Percentiles rank a stretch among this genome's conserved stretches.
phyloP scores from a whole-genome alignment of 2,329 filamentous ascomycete genomes.

The Ophioceras dolichostomum region DNA sequence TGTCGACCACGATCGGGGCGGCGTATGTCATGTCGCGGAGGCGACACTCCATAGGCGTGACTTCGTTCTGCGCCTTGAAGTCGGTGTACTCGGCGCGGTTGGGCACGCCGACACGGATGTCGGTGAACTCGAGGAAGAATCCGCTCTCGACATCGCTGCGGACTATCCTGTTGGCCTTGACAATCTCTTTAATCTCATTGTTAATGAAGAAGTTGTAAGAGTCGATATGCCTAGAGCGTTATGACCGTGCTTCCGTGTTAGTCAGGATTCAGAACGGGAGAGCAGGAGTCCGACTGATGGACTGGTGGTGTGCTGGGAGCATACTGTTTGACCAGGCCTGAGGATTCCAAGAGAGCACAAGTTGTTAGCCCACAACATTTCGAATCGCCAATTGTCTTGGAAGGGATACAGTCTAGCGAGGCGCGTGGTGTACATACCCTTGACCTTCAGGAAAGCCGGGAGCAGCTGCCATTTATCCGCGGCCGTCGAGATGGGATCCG shows the following conservation, averaged over 20 bases:
- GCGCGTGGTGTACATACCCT: slow-evolving; percentile 40
- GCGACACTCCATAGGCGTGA: slow-evolving; percentile 94
- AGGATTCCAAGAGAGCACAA: too few relatives aligned
- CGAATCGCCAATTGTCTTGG: slow-evolving; percentile 3
- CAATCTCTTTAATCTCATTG: slow-evolving; percentile 92
- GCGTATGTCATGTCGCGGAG: slow-evolving; percentile 97
- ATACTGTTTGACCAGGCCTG: slow-evolving; percentile 75
- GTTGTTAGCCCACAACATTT: neutral
- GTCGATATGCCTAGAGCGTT: slow-evolving; percentile 59
- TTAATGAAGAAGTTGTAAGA: slow-evolving; percentile 99
- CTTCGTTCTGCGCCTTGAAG: slow-evolving; percentile 54
- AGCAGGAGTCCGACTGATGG: too few relatives aligned
- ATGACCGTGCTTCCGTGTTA: slow-evolving; percentile 2
- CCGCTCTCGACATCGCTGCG: slow-evolving; percentile 85
- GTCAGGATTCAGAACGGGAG: neutral
- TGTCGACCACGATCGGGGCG: slow-evolving; percentile 85
- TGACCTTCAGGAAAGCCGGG: slow-evolving; percentile 96
- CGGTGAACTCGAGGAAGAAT: slow-evolving; percentile 87
- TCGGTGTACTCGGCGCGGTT: slow-evolving; percentile 67
- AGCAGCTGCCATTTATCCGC: slow-evolving; percentile 95
- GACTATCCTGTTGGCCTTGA: slow-evolving; percentile 79
- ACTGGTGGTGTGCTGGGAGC: slow-evolving; percentile 15
- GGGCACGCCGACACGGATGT: slow-evolving; percentile 77
- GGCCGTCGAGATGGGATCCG: slow-evolving; percentile 49
- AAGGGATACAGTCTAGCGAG: slow-evolving; percentile 4